Base-by-base conservation (phyloP, 352 stramenopile species). In the Phytophthora europaea region DNA sequence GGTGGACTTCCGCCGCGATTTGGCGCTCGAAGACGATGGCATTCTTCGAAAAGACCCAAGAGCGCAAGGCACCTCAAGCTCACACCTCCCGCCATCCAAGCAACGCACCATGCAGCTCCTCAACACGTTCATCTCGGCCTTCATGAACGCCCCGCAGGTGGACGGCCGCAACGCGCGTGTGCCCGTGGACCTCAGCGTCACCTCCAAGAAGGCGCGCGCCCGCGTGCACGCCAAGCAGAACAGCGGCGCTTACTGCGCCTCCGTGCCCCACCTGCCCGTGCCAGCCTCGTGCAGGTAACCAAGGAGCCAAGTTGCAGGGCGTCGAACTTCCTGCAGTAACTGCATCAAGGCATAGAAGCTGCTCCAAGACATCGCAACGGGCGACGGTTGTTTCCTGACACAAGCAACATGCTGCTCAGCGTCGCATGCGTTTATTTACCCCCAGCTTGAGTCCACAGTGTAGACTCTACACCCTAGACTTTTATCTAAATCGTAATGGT, bases 121-220 rank as follows among this genome's bases (percentile, higher is more conserved):
- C 50, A 65, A 90, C n/a, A 78, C 76, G 26, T 61, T 94, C 26
- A 73, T 94, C 16, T 76, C 69, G 34, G 87, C 87, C 50, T 94
- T 94, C 67, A 93, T 94, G 87, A 92, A 88, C 72, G 87, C 82
- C 33, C 87, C 87, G 60, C 87, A 94, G 74, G 76, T 94, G 61
- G 87, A 94, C 67, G 81, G 65, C 23, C 87, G 87, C 67, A 86
- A 83, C 56, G 85, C 78, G 1, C 83, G 87, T 47, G 87, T 94
- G 52, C 87, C 87, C 0, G 75, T 93, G 66, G 87, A 94, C 56
- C 72, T 93, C 40, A 83, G 72, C 23, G 80, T 89, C 50, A 53
- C 47, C 7, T 90, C 80, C 52, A 76, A 82, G 63, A 72, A 70
- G 22, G 79, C 83, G 12, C 83, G 80, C n/a, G 70, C 64, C 7